These are phyloP conservation scores for Aspergillus spinulosporus DNA, from an alignment of 2,329 filamentous ascomycete species.

Conservation along the genomic window DNA sequence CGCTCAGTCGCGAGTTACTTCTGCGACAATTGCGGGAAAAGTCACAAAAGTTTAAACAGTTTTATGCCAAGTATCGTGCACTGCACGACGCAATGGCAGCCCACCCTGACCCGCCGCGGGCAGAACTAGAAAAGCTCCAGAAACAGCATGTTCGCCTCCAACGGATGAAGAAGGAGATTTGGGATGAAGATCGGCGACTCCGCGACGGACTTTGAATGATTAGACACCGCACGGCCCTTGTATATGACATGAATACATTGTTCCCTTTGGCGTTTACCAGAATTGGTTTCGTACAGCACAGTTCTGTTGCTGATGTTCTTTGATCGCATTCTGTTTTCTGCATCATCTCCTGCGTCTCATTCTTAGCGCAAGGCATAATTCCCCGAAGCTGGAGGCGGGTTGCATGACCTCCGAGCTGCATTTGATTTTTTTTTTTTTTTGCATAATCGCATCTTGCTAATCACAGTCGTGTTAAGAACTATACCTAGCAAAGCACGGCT, in stretches of 20 bases:
- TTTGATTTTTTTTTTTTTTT: constrained; percentile 6
- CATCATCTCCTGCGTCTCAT: constrained; percentile 14
- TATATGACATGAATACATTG: constrained; percentile 11
- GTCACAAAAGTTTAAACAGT: constrained; percentile 54
- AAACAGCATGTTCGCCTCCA: constrained; percentile 56
- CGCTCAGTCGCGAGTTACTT: constrained; percentile 38
- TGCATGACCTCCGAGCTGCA: background rate
- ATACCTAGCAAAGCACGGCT: constrained; percentile 13
- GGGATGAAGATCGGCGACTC: constrained; percentile 44
- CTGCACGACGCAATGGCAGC: constrained; percentile 52
- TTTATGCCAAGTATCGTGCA: constrained; percentile 59
- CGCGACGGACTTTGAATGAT: constrained; percentile 26
- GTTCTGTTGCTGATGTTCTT: constrained; percentile 7
- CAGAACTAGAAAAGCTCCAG: constrained; percentile 55
- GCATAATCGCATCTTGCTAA: background rate
- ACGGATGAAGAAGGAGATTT: constrained; percentile 61
- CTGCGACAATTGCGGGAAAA: constrained; percentile 43
- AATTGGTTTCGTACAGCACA: constrained; percentile 16
- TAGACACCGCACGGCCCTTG: constrained; percentile 13
- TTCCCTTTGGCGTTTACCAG: constrained; percentile 8
- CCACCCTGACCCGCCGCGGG: constrained; percentile 45
- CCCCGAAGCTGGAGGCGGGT: background rate
- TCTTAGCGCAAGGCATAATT: constrained; percentile 18
- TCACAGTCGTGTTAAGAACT: constrained; percentile 9
- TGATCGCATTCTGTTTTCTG: constrained; percentile 6